These are phyloP conservation scores for Penicillium sp. DNA, from an alignment of 2,329 filamentous ascomycete species.

Conservation along the genomic window DNA sequence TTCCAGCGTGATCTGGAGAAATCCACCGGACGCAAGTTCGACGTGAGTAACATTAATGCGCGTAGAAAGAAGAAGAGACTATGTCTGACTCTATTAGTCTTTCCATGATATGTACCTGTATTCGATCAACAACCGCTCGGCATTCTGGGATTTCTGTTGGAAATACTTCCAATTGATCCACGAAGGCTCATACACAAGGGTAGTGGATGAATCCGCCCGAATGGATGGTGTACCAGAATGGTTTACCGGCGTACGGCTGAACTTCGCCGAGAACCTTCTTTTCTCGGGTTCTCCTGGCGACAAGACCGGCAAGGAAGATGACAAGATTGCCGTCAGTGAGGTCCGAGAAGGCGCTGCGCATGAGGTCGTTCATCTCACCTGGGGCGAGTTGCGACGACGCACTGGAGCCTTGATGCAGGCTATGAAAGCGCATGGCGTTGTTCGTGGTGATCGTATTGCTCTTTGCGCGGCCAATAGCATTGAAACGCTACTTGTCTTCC, in stretches of 20 bases:
- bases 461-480: conserved; percentile 71
- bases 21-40: conserved; percentile 16
- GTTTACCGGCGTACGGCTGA: conserved; percentile 71
- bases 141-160: conserved; percentile 66
- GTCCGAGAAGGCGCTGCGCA: conserved; percentile 44
- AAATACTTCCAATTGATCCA: conserved; percentile 59
- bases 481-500: conserved; percentile 67
- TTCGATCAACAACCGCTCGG: conserved; percentile 58
- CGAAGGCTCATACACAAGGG: conserved; percentile 54
- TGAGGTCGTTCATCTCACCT: conserved; percentile 55
- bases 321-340: conserved; percentile 66
- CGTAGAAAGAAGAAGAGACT: background rate
- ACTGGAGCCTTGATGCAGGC: conserved; percentile 62
- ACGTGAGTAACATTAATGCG: conserved; percentile 3
- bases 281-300: conserved; percentile 49
- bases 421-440: conserved; percentile 62
- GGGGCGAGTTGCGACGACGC: conserved; percentile 60
- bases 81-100: conserved; percentile 6
- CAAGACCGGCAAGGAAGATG: conserved; percentile 65
- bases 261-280: conserved; percentile 77
- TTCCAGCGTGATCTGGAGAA: conserved; percentile 20
- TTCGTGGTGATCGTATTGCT: conserved; percentile 69
- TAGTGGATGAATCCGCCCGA: conserved; percentile 65
- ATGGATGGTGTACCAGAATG: conserved; percentile 71
- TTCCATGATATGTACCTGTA: conserved; percentile 68